Evolutionary conservation across 1,284 basidiomycete species (phyloP).

Genomic region (Ustanciosporium gigantosporum): DNA sequence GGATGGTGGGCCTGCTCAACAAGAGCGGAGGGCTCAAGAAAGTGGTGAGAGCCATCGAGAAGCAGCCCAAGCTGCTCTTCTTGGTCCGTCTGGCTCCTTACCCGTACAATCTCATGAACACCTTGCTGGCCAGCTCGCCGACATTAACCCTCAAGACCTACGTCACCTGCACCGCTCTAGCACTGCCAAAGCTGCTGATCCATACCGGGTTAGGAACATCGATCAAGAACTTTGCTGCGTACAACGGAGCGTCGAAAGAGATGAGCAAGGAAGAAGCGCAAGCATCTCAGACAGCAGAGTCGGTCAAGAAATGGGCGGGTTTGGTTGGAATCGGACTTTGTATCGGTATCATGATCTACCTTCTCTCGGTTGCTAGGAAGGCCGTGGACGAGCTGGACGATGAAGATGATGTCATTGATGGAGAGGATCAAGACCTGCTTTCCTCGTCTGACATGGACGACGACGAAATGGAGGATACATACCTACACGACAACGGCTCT

Average conservation of each 20-base stretch:
- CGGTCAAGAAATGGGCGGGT: conserved; percentile 70
- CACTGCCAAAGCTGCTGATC: conserved; percentile 80
- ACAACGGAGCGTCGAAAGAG: conserved; percentile 62
- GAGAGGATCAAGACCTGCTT: conserved; percentile 21
- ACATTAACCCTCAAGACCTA: conserved; percentile 79
- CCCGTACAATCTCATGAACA: conserved; percentile 81
- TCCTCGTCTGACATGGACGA: conserved; percentile 10
- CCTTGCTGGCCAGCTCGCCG: conserved; percentile 80
- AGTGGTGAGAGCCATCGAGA: conserved; percentile 81
- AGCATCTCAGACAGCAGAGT: conserved; percentile 62
- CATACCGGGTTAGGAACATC: conserved; percentile 80
- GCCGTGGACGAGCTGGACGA: conserved; percentile 75
- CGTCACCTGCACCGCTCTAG: conserved; percentile 76
- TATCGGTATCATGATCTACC: conserved; percentile 75
- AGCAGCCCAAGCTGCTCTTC: conserved; percentile 78
- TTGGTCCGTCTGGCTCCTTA: conserved; percentile 75
- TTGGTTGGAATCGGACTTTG: conserved; percentile 73
- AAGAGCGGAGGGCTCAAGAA: conserved; percentile 62
- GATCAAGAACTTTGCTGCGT: conserved; percentile 78
- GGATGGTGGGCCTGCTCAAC: conserved; percentile 73
- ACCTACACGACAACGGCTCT: neutral
- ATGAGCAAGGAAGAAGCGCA: conserved; percentile 43
- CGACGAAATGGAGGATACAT: conserved; percentile 7
- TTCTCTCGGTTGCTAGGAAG: conserved; percentile 75
- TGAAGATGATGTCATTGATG: conserved; percentile 28